Evolutionary conservation across 1,284 basidiomycete genomes (phyloP), one percentile per base, ranked within the genome.

Genomic region (Coniophora puteana): DNA sequence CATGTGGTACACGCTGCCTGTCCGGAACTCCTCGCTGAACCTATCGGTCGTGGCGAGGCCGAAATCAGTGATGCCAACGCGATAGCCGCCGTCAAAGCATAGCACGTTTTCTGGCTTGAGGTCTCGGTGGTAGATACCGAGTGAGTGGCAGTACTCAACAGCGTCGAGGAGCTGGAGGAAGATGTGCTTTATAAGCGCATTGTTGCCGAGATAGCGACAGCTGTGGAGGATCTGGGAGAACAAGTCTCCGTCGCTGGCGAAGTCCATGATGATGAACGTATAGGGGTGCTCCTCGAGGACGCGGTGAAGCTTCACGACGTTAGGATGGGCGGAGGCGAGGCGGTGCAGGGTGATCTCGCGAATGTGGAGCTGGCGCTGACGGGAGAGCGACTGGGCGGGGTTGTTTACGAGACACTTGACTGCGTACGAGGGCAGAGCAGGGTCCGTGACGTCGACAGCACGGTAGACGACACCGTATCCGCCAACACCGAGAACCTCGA

Each of bases 71-170:
- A 99, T 78, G 49, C 90, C 83, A 45, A 98, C 80, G 48, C 80
- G 78, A 51, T 83, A 75, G 48, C 93, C 93, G 58, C 69, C 75
- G 48, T 85, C 80, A 61, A 72, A 89, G 67, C 93, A 96, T 47
- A 99, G 74, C 51, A 99, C 86, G 66, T 99, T 99, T 69, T 98
- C 96, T 20, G 95, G 95, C 72, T 98, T 99, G 56, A 99, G 73
- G 64, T 98, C 95, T 41, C 95, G 90, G 65, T 98, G 95, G 71
- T 89, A 96, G 61, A 98, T 92, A 63, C 91, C 90, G 44, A 92
- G 72, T 32, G 74, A 76, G 64, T 95, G 89, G 65, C 82, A 84
- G 66, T 90, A 90, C 51, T 93, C 86, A 57, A 98, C 90, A 35
- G 93, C 90, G 54, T 95, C 93, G 55, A 98, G 77, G 61, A 98